phyloP scores from a whole-genome alignment of 2,329 filamentous ascomycete species.

The Metarhizium guizhouense region DNA sequence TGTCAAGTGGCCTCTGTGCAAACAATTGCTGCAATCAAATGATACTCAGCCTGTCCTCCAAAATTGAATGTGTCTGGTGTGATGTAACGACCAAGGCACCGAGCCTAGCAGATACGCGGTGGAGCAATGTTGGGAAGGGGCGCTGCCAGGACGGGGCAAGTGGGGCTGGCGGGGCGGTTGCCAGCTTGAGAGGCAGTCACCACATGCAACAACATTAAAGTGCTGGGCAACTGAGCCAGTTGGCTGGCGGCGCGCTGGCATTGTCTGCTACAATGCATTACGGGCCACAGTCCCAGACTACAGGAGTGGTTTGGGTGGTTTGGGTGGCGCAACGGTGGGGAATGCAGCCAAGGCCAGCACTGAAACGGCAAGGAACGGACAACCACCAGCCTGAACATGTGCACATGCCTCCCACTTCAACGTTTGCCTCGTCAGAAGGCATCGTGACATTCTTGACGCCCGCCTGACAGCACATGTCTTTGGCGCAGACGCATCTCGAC shows the following conservation, averaged over 20 bases:
- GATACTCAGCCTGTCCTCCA: no score
- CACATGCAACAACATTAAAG: no score
- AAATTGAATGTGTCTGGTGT: no score
- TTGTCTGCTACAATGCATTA: no score
- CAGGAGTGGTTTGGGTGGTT: no score
- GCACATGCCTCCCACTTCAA: background rate
- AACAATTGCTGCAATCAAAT: no score
- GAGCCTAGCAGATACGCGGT: background rate
- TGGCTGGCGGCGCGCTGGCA: no score
- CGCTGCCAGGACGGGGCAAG: background rate
- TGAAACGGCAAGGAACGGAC: constrained; percentile 2
- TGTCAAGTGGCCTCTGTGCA: no score
- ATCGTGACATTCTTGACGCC: constrained; percentile 6
- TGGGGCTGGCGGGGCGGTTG: constrained; percentile 1
- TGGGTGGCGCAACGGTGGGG: background rate
- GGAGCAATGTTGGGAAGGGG: background rate
- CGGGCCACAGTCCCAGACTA: no score
- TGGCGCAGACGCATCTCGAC: background rate
- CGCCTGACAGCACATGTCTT: background rate
- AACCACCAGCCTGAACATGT: background rate
- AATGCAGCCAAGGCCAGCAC: background rate
- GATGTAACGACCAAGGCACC: no score
- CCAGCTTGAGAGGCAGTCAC: background rate
- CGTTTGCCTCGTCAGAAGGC: background rate
- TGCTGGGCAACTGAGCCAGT: no score